Percentiles rank a stretch among this genome's conserved stretches.
Evolutionary conservation across 2,329 filamentous ascomycete species (phyloP).

Genomic region (Trichophyton simii): DNA sequence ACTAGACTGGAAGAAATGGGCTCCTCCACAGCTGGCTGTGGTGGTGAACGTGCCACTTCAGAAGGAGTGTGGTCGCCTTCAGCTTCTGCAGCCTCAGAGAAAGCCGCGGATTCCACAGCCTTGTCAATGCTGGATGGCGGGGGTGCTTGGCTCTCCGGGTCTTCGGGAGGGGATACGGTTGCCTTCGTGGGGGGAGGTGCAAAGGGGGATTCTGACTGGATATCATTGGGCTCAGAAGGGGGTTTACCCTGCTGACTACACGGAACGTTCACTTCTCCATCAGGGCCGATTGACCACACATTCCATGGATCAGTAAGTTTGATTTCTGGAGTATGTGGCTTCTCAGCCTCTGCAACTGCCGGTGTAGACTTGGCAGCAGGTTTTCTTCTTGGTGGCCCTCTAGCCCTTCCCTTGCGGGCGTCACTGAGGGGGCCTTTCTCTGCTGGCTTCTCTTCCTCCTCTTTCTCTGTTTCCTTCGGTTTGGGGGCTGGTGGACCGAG

Average conservation of each 20-base stretch:
- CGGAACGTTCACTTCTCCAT: slow-evolving; percentile 7
- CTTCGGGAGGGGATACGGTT: background rate
- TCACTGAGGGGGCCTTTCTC: slow-evolving; percentile 74
- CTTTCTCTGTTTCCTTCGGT: slow-evolving; percentile 54
- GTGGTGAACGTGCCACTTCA: background rate
- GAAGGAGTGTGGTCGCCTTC: background rate
- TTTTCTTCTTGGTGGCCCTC: slow-evolving; percentile 69
- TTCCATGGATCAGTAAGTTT: slow-evolving; percentile 30
- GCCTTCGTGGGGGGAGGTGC: background rate
- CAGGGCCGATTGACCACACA: slow-evolving; percentile 27
- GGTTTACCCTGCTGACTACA: background rate
- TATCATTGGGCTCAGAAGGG: background rate
- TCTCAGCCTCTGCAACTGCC: slow-evolving; percentile 11
- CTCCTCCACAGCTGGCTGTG: background rate
- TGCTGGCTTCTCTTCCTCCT: slow-evolving; percentile 44
- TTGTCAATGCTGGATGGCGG: background rate
- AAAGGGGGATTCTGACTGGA: background rate
- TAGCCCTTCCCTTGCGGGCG: slow-evolving; percentile 78
- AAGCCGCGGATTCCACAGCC: background rate
- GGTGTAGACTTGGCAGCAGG: slow-evolving; percentile 39
- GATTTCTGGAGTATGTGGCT: slow-evolving; percentile 21
- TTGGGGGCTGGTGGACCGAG: slow-evolving; percentile 70
- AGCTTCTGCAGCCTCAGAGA: background rate
- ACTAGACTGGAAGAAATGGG: background rate
- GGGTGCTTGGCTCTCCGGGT: background rate